Base-by-base conservation (phyloP, 495 filamentous ascomycete species). In the Penicillium bialowiezense region DNA sequence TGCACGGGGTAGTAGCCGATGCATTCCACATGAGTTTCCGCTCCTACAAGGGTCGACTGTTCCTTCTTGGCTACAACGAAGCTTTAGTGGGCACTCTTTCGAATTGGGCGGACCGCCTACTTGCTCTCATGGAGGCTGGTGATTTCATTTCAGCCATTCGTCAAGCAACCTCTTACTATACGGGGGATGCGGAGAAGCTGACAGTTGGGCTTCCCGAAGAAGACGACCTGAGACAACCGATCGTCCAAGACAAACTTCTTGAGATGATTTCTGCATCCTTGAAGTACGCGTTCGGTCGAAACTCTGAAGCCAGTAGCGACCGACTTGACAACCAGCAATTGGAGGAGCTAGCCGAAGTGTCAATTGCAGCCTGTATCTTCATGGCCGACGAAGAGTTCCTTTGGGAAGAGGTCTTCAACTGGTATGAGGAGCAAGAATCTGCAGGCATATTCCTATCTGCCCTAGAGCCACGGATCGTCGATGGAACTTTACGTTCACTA, bases 11-110 rank as follows among this genome's bases (percentile, higher is more conserved):
- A 15, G 89, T 98, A 36, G 92, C 92, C 12, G 95, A 98, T 73
- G 93, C 95, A 13, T 98, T 96, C 56, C 88, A 93, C 60, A 96
- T 96, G 86, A 97, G 95, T 63, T 91, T 97, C 65, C 89, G 88
- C 51, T 81, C 89, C 4, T 97, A 97, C 67, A 98, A 97, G 67
- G 91, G 95, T 13, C 83, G 93, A 10, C 73, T 96, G 35, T 98
- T 97, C 61, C 73, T 97, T 10, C 74, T 98, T 17, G 92, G 92
- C 33, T 89, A 88, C 71, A 90, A 88, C 62, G 93, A 97, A 58
- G 69, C 96, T 7, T 87, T 89, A 2, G 84, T 97, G 39, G 93
- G 93, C 17, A 86, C 84, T 26, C 69, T 98, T 37, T 97, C 95
- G 10, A 97, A 97, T 58, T 98, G 93, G 93, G 93, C 93, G n/a